These are phyloP conservation scores for Vachellia pachyceras DNA, from an alignment of 306 rosid genomes.

Conservation along the genomic window DNA sequence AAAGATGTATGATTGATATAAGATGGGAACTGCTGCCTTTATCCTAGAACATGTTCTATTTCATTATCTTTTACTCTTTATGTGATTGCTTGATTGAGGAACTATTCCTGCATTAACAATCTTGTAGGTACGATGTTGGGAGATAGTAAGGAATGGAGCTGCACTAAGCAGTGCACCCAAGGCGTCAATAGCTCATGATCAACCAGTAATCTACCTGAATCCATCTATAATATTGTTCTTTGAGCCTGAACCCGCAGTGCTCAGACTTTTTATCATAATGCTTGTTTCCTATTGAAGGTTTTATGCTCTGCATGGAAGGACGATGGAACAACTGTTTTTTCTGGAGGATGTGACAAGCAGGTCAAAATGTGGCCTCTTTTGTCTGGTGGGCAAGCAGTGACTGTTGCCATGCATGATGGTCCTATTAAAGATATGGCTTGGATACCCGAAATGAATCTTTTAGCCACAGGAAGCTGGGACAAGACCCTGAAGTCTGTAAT, in stretches of 20 bases:
- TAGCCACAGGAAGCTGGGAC: conserved; percentile 95
- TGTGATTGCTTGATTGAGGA: conserved; percentile 15
- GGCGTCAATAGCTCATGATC: conserved; percentile 66
- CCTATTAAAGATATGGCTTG: conserved; percentile 86
- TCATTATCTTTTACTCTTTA: not conserved
- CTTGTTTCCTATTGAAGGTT: conserved; percentile 51
- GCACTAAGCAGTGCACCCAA: conserved; percentile 56
- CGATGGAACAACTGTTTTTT: conserved; percentile 91
- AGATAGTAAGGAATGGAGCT: conserved; percentile 56
- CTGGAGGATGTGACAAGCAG: conserved; percentile 97
- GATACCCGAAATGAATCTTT: conserved; percentile 86
- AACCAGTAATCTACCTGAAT: conserved; percentile 51
- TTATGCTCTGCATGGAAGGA: conserved; percentile 94
- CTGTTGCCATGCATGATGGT: conserved; percentile 93
- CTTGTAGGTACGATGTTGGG: conserved; percentile 70
- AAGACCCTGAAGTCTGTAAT: conserved; percentile 68
- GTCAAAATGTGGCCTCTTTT: conserved; percentile 93
- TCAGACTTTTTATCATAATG: not conserved
- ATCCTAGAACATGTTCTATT: not conserved
- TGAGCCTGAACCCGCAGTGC: not conserved
- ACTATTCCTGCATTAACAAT: conserved; percentile 5
- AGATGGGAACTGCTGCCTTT: not conserved
- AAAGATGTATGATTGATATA: not conserved
- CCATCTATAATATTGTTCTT: not conserved
- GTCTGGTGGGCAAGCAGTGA: conserved; percentile 83